phyloP scores from a whole-genome alignment of 208 protist genomes.

The Phytomonas serpens region DNA sequence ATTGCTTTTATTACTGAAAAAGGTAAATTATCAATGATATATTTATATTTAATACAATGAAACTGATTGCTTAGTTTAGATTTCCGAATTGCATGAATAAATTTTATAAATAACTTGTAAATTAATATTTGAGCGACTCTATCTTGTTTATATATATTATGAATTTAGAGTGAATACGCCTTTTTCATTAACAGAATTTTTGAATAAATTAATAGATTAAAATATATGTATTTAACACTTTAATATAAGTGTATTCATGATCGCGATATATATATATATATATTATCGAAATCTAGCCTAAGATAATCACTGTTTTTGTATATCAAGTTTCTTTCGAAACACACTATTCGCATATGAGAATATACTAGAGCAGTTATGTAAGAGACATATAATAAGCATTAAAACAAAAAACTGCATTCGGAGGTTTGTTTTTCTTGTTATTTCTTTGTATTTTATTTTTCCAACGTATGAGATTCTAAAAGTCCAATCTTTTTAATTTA shows the following conservation, averaged over 20 bases:
- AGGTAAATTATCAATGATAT: no score
- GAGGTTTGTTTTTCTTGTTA: background rate
- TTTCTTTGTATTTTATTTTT: slow-evolving; percentile 2
- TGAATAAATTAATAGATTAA: slow-evolving; percentile 5
- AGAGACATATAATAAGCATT: background rate
- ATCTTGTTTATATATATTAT: slow-evolving; percentile 8
- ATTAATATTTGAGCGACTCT: slow-evolving; percentile 1
- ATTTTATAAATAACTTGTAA: slow-evolving; percentile 6
- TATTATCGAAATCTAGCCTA: slow-evolving; percentile 1
- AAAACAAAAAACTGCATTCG: background rate
- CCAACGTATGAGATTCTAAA: slow-evolving; percentile 5
- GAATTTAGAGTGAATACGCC: background rate
- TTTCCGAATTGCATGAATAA: background rate
- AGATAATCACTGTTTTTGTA: background rate
- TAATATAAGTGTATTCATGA: slow-evolving; percentile 6
- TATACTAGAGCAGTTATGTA: background rate
- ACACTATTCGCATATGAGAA: no score
- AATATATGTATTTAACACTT: slow-evolving; percentile 5
- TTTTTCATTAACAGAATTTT: slow-evolving; percentile 4
- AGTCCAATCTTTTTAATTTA: background rate
- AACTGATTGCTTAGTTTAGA: no score
- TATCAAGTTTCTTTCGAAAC: slow-evolving; percentile 5
- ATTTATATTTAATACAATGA: no score
- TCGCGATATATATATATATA: slow-evolving; percentile 2
- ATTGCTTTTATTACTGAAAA: no score